Evolutionary conservation across 768 basidiomycete species (phyloP), one percentile per base, ranked within the genome.

Genomic region (Brasilioporus rufonigricans): DNA sequence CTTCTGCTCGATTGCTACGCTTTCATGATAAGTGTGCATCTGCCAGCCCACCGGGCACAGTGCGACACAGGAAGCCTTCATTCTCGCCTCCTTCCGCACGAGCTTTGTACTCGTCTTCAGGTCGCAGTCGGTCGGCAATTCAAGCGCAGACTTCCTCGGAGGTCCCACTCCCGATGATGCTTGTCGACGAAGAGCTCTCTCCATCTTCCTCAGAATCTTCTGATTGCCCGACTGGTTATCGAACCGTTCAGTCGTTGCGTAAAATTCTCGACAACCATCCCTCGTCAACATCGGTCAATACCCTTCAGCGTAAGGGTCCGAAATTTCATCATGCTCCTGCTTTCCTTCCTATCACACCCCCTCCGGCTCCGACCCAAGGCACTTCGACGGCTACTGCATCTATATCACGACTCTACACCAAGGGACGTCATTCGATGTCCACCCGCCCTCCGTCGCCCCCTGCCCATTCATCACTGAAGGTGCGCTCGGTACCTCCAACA

Each of bases 341-440:
- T 38, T 65, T 64, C 75, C 76, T 33, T 73, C 81, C 51, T 27
- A 63, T 68, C 53, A 78, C 66, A 44, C 71, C 71, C 4, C 78
- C 81, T 3, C 84, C 87, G 2, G 74, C 77, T 11, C 81, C 82
- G 11, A 65, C 69, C 2, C 74, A 86, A 7, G 77, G 80, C n/a
- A 86, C 86, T 5, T 88, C 86, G 4, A 87, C 76, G 5, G 85
- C 90, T 1, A 92, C 90, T 2, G 90, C 89, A 1, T 87, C 85
- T 27, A 77, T 92, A 45, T 89, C 88, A 23, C 78, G 86, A n/a
- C 78, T 91, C 14, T 87, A 86, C 61, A 89, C 87, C 1, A 86
- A 84, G 57, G 77, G 70, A 10, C 72, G 73, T 11, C 80, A 80
- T 61, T 77, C 84, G 3, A 79, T 82, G 16, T 86, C 86, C 4